phyloP scores from a whole-genome alignment of 2,329 filamentous ascomycete genomes.

The Alternaria angustiovoidea region DNA sequence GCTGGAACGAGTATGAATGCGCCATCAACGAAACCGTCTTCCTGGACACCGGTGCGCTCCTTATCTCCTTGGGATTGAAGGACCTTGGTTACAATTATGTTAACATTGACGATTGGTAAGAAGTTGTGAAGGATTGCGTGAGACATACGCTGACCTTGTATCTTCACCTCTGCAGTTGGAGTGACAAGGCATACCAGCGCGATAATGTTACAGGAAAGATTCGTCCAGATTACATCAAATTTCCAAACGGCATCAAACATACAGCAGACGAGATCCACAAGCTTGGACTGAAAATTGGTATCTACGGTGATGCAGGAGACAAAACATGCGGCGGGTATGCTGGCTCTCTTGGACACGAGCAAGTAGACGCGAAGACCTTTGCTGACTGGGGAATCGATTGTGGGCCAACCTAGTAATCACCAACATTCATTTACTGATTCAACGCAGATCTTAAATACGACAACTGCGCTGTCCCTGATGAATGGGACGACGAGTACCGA shows the following conservation, averaged over 20 bases:
- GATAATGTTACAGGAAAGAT: conserved; percentile 46
- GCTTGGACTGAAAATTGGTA: conserved; percentile 67
- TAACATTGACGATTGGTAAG: conserved; percentile 66
- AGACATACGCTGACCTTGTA: background rate
- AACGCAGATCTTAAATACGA: conserved; percentile 42
- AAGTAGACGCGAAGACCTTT: conserved; percentile 64
- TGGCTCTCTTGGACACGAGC: conserved; percentile 64
- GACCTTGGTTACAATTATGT: conserved; percentile 55
- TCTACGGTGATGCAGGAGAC: conserved; percentile 65
- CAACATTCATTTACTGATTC: background rate
- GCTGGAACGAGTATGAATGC: conserved; percentile 34
- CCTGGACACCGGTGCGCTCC: conserved; percentile 22
- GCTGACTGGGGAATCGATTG: conserved; percentile 50
- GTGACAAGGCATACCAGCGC: conserved; percentile 54
- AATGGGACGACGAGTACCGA: conserved; percentile 50
- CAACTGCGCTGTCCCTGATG: conserved; percentile 46
- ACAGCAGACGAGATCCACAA: conserved; percentile 63
- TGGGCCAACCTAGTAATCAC: background rate
- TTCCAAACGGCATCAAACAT: conserved; percentile 66
- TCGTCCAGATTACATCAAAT: conserved; percentile 60
- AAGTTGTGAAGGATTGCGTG: background rate
- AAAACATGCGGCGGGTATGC: conserved; percentile 65
- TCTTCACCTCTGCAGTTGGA: conserved; percentile 48
- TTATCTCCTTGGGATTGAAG: conserved; percentile 31
- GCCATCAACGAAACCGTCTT: conserved; percentile 33